phyloP scores from a whole-genome alignment of 768 basidiomycete genomes.

The Amanita pseudoporphyria region DNA sequence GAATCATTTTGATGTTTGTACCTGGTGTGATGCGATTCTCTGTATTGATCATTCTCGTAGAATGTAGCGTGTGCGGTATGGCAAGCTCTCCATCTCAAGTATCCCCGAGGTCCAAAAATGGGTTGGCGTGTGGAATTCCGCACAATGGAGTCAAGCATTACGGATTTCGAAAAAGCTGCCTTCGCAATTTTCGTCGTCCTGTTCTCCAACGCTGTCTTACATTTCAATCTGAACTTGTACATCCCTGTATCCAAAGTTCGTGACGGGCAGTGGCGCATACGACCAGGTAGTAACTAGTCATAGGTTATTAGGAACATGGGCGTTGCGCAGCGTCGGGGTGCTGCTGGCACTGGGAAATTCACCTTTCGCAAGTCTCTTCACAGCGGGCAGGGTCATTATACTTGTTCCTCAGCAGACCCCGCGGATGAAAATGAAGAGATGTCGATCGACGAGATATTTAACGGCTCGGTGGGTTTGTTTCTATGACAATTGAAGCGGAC shows the following conservation, averaged over 20 bases:
- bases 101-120: background rate
- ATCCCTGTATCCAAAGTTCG: conserved; percentile 8
- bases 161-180: conserved; percentile 9
- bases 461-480: conserved; percentile 5
- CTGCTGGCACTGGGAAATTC: background rate
- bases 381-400: background rate
- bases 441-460: conserved; percentile 8
- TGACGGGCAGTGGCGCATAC: too few relatives aligned
- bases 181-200: conserved; percentile 9
- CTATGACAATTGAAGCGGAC: too few relatives aligned
- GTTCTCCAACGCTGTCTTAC: conserved; percentile 5
- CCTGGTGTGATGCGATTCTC: background rate
- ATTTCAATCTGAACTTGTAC: conserved; percentile 9
- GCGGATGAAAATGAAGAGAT: conserved; percentile 5
- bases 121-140: conserved; percentile 10
- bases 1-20: conserved; percentile 4
- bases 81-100: conserved; percentile 7
- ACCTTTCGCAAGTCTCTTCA: conserved; percentile 5
- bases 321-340: conserved; percentile 2
- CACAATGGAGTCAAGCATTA: conserved; percentile 8
- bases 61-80: conserved; percentile 6
- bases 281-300: background rate
- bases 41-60: background rate
- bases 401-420: background rate
- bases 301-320: conserved; percentile 7